phyloP scores from a whole-genome alignment of 148 eudicot species.

The Simmondsia chinensis region DNA sequence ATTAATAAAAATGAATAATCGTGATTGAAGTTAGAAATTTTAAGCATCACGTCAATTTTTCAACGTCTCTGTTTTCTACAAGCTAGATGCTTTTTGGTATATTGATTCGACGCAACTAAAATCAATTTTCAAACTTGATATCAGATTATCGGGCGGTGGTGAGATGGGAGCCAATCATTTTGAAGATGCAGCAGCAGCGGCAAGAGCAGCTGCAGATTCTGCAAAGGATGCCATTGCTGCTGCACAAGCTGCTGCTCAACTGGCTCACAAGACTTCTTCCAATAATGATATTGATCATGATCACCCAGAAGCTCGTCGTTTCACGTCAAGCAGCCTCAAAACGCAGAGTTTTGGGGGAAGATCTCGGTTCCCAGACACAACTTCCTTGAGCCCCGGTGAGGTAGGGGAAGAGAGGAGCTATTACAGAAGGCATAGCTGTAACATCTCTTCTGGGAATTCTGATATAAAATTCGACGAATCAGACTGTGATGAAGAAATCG shows the following conservation, averaged over 20 bases:
- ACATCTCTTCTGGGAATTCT: slow-evolving; percentile 26
- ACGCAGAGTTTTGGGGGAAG: slow-evolving; percentile 9
- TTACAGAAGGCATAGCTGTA: slow-evolving; percentile 48
- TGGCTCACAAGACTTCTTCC: slow-evolving; percentile 29
- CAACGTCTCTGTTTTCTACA: neutral
- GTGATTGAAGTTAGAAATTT: too few relatives aligned
- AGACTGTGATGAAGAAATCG: slow-evolving; percentile 54
- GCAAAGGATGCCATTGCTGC: slow-evolving; percentile 79
- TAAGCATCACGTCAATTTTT: neutral
- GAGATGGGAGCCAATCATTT: slow-evolving; percentile 19
- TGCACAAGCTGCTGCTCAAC: slow-evolving; percentile 76
- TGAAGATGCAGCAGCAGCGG: slow-evolving; percentile 73
- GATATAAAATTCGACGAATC: slow-evolving; percentile 78
- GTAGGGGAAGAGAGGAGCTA: slow-evolving; percentile 14
- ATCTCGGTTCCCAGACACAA: neutral
- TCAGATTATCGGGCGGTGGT: slow-evolving; percentile 28
- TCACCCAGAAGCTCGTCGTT: slow-evolving; percentile 1
- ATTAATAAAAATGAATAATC: too few relatives aligned
- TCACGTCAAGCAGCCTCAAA: slow-evolving; percentile 5
- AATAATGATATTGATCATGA: slow-evolving; percentile 3
- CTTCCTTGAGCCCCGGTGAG: slow-evolving; percentile 6
- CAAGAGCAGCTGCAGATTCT: slow-evolving; percentile 80
- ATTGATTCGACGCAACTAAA: too few relatives aligned
- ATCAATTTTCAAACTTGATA: too few relatives aligned
- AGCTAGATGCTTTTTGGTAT: too few relatives aligned